Evolutionary conservation across 306 rosid species (phyloP), one percentile per base, ranked within the genome.

Genomic region (Malus orientalis): DNA sequence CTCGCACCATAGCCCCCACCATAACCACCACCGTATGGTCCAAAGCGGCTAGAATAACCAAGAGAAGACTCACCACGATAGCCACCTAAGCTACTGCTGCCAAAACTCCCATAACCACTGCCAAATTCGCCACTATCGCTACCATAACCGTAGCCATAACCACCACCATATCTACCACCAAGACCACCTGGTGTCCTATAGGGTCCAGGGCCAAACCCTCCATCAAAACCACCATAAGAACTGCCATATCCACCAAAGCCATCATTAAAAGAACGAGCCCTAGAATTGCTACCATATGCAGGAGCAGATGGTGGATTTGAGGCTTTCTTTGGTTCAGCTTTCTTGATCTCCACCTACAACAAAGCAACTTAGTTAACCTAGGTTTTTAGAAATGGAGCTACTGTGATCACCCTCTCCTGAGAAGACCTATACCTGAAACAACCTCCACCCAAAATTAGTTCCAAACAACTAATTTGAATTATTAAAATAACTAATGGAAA

Each of bases 301-400:
- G 97, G 93, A 83, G 82, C 87, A 87, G 89, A 86, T 77, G 87
- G 87, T 78, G 96, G 88, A 91, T 90, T 92, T 80, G 98, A 92
- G 95, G 93, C 84, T 90, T 92, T 94, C 95, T 89, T 92, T 87
- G 98, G 97, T 90, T 92, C 98, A 78, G 96, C 98, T 89, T 94
- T 94, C 95, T 94, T 94, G 96, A 94, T 89, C 95, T 94, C 98
- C 96, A 94, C 98, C 98, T 94, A 94, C 98, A 94, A 92, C 87
- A 94, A 88, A 94, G 95, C 85, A 92, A 86, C 93, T 81, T 74
- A 84, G 91, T 94, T 88, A 94, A 94, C 97, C 98, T 89, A 94
- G 84, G 53, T 75, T 80, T 74, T 85, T 70, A 42, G 58, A 67
- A 83, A 83, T 44, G 74, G 23, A 87, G 62, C 85, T 79, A 77